Base-by-base conservation (phyloP, 306 rosid species). In the Chamaecrista fasciculata region DNA sequence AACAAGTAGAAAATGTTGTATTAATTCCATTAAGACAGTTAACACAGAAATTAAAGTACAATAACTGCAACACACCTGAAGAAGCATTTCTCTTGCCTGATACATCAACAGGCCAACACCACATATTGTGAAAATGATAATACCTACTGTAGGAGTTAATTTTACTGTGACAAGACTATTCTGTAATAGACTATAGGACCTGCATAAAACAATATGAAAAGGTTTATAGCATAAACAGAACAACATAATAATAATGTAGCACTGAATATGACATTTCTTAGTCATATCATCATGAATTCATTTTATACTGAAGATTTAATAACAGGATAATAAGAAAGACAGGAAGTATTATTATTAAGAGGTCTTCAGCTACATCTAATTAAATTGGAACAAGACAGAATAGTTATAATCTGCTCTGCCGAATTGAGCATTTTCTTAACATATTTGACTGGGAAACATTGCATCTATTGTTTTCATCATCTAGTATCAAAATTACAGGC, bases 91-190 rank as follows among this genome's bases (percentile, higher is more conserved):
- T 79, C 96, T 83, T 60, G 79, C 71, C 65, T 81, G 84, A 69
- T 79, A 82, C 67, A 82, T 74, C 76, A 90, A 82, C 66, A 97
- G 98, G 47, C 73, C 79, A 74, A 94, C 76, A 72, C 97, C 98
- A 91, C 98, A 90, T 67, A 84, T 36, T 62, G 97, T 84, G 82
- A 94, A 94, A 53, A 84, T 66, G 71, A 89, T 78, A 46, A 82
- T 31, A 47, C 86, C 86, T 79, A 79, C 74, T 66, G 98, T 88
- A 50, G 96, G 80, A 71, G 89, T 76, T 83, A 88, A 80, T 82
- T 85, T 86, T 43, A 77, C 65, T 11, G 80, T 29, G 78, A 77
- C 80, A 76, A 95, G 91, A 76, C 81, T 73, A 76, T 82, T 79
- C 73, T 89, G 90, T 69, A 90, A 71, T 42, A 74, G 37, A 74